Evolutionary conservation across 805 yeast genomes (phyloP), one percentile per base, ranked within the genome.

Genomic region (Saturnispora besseyi): DNA sequence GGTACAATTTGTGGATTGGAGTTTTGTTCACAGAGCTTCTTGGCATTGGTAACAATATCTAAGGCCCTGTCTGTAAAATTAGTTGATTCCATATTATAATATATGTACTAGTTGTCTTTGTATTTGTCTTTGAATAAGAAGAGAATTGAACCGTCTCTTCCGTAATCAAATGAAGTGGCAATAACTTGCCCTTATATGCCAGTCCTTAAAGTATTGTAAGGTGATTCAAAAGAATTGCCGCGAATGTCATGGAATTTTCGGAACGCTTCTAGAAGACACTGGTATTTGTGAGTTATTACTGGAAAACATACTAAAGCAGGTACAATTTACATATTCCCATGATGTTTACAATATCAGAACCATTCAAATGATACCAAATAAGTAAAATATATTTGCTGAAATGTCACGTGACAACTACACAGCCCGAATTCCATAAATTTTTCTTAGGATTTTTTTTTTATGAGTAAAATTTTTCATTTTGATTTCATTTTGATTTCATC

Each of bases 1-100:
- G 99, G 99, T 48, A 78, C 71, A 50, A 93, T 72, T 63, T 87
- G 91, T 8, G 91, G 74, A 67, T 93, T 89, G 46, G 84, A 76
- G 62, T 87, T 88, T 57, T 88, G 95, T 61, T 80, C 77, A 40
- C 97, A 96, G 53, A 93, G 68, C 62, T 84, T 79, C 52, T 81
- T 79, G 49, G 98, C 95, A 60, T 79, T 74, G 58, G 86, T 84
- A 46, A 93, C 74, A 53, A 91, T 78, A 49, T 77, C 81, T 59
- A 88, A 78, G 41, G 97, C 98, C 66, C 93, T 86, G 66, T 93
- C 98, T 54, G 99, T 93, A 58, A 87, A 86, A 74, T 87, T 90
- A 52, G 90, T 67, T 59, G 78, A 78, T 62, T 79, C 84, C 84
- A 79, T 76, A 22, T 29, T 61, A 18, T 18, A 44, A 13, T 13